Conservation (phyloP, 2,329 filamentous ascomycete species). For the Neopestalotiopsis rosae region DNA sequence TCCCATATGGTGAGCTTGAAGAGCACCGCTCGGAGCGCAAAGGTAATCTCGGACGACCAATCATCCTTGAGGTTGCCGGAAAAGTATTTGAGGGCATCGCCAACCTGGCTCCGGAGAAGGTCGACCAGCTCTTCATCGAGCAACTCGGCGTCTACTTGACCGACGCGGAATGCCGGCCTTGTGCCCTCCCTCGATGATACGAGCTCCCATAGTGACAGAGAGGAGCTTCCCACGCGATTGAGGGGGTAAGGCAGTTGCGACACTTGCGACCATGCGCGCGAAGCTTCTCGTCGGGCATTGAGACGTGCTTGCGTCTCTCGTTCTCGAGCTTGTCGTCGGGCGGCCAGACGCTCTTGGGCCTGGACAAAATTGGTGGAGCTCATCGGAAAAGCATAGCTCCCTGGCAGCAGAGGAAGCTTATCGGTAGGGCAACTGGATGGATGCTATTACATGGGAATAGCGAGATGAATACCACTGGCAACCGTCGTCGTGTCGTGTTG, state of each 20-base stretch:
- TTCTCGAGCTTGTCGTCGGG: constrained; percentile 79
- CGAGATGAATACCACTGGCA: background rate
- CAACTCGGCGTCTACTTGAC: constrained; percentile 94
- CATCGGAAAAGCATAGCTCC: constrained; percentile 40
- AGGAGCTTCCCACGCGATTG: constrained; percentile 56
- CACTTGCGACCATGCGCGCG: constrained; percentile 59
- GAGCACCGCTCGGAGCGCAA: constrained; percentile 76
- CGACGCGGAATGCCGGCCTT: constrained; percentile 86
- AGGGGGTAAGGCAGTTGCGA: constrained; percentile 68
- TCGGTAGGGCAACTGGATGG: background rate
- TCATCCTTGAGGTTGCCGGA: constrained; percentile 79
- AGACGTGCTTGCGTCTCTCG: constrained; percentile 64
- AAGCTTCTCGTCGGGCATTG: constrained; percentile 55
- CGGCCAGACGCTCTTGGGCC: constrained; percentile 85
- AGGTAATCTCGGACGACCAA: constrained; percentile 83
- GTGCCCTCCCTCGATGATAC: constrained; percentile 79
- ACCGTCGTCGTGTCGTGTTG: background rate
- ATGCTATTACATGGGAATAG: background rate
- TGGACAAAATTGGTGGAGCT: constrained; percentile 76
- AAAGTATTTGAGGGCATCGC: constrained; percentile 86
- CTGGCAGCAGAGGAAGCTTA: background rate
- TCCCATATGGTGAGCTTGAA: constrained; percentile 99
- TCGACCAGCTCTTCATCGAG: constrained; percentile 90
- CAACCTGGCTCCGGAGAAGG: constrained; percentile 85
- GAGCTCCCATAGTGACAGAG: constrained; percentile 68